Percentiles rank a stretch among this genome's conserved stretches.
Conservation (phyloP, 2,329 filamentous ascomycete species). For the Cryoendolithus antarcticus region DNA sequence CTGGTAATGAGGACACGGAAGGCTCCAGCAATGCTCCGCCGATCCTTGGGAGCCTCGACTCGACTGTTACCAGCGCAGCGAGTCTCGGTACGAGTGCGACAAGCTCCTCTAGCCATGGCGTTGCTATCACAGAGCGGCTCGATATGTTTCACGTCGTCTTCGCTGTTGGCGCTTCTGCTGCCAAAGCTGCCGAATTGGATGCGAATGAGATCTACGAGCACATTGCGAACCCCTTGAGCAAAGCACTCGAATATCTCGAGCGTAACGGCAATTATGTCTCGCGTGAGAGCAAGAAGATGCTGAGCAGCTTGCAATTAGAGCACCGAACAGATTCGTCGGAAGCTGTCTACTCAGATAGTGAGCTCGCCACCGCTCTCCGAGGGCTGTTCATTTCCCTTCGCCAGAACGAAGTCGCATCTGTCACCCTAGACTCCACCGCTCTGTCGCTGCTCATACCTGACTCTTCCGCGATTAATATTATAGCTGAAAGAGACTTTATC, state of each 20-base stretch:
- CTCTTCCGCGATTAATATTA: slow-evolving; percentile 35
- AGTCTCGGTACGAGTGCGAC: slow-evolving; percentile 18
- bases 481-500: slow-evolving; percentile 1
- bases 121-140: slow-evolving; percentile 47
- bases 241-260: slow-evolving; percentile 86
- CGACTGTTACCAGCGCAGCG: not conserved
- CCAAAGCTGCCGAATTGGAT: not conserved
- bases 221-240: slow-evolving; percentile 83
- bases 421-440: slow-evolving; percentile 56
- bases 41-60: not conserved
- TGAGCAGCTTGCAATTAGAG: slow-evolving; percentile 53
- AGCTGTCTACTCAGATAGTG: slow-evolving; percentile 10
- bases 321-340: slow-evolving; percentile 14
- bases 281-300: slow-evolving; percentile 75
- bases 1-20: slow-evolving; percentile 1
- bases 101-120: slow-evolving; percentile 20
- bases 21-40: not conserved
- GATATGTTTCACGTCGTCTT: slow-evolving; percentile 98
- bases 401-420: slow-evolving; percentile 10
- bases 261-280: slow-evolving; percentile 82
- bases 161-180: slow-evolving; percentile 54
- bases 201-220: slow-evolving; percentile 62
- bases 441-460: slow-evolving; percentile 51
- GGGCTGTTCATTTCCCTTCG: slow-evolving; percentile 17
- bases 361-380: slow-evolving; percentile 21